Base-by-base conservation (phyloP, 1,284 basidiomycete genomes). In the Farysia itapuensis region DNA sequence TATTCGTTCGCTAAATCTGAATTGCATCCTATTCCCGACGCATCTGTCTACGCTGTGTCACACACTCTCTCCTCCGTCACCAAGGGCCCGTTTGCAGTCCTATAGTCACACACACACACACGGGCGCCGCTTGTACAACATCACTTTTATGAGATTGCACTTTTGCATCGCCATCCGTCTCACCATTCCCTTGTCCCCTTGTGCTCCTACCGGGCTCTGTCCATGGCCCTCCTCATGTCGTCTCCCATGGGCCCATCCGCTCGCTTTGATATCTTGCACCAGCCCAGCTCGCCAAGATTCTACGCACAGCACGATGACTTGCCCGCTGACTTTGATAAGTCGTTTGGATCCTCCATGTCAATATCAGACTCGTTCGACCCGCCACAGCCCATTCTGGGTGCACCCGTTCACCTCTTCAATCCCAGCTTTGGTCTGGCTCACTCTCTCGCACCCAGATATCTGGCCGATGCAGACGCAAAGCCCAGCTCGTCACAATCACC, bases 331-430 rank as follows among this genome's bases (percentile, higher is more conserved):
- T 54, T 72, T 39, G 70, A 72, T 57, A 63, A 56, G 22, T 74
- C 71, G 4, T 75, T 75, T 22, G 72, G 72, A 43, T 72, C 70
- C n/a, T 71, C 68, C 26, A 74, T 75, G 73, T 74, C 71, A 30
- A 61, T 75, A 31, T 67, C 67, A 6, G 63, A 64, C 15, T 74
- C 70, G 5, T 40, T 71, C 16, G 72, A 75, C 18, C 49, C 39
- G 18, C 21, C 29, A 26, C 38, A 43, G 33, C 30, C 58, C 11
- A 15, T 33, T 5, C 23, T 47, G 13, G 5, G 40, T 11, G 26
- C 39, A 4, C 39, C 35, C 11, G 23, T 51, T 5, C 43, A 51
- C 21, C 43, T 39, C 33, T 48, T 57, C 37, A 37, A 35, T 18
- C n/a, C 15, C 39, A 38, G 15, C 33, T 34, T 59, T 22, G 46